phyloP scores from a whole-genome alignment of 2,329 filamentous ascomycete genomes.

The Fusarium circinatum region DNA sequence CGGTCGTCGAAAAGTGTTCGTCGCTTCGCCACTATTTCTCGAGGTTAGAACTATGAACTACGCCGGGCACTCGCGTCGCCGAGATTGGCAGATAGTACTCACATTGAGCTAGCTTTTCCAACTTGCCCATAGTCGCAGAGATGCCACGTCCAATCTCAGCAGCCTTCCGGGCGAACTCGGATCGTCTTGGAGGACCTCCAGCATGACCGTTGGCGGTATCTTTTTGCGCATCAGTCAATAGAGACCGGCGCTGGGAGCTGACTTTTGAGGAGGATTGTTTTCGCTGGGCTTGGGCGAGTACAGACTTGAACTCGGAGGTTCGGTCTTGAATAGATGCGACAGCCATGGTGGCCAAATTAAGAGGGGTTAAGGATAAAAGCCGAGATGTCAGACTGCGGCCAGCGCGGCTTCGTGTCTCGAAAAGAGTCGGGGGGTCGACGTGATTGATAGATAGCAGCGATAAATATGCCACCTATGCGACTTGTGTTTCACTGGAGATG shows the following conservation, averaged over 20 bases:
- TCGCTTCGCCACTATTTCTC: conserved; percentile 79
- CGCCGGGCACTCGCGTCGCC: not conserved
- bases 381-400: conserved; percentile 47
- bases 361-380: conserved; percentile 24
- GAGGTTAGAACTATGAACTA: conserved; percentile 13
- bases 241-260: conserved; percentile 81
- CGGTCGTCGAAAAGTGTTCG: conserved; percentile 98
- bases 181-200: conserved; percentile 69
- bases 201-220: conserved; percentile 62
- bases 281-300: conserved; percentile 86
- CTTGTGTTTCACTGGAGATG: conserved; percentile 7
- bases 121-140: conserved; percentile 89
- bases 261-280: conserved; percentile 80
- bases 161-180: conserved; percentile 92
- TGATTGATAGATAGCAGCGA: not conserved
- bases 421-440: not conserved
- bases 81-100: conserved; percentile 46
- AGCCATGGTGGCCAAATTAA: conserved; percentile 60
- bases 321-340: conserved; percentile 91
- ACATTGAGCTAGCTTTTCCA: conserved; percentile 91
- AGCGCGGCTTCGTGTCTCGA: conserved; percentile 47
- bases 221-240: conserved; percentile 80
- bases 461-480: conserved; percentile 15
- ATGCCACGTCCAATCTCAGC: conserved; percentile 94
- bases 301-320: conserved; percentile 93